Conservation (phyloP, 371 early-diverging fungal genomes). For the Mortierella sp. region DNA sequence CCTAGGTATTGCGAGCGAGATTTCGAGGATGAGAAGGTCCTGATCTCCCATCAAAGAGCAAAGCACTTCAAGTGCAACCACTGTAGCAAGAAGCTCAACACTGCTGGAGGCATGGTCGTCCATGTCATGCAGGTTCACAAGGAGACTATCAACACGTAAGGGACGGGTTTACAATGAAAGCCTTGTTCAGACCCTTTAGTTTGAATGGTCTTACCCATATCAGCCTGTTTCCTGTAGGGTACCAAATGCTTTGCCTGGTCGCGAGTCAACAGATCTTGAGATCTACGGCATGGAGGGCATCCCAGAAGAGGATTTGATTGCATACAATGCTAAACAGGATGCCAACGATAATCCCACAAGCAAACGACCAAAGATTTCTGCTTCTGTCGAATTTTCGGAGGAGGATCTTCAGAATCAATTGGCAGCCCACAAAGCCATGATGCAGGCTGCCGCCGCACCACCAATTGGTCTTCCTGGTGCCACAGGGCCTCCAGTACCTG, state of each 20-base stretch:
- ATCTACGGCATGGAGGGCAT: slow-evolving; percentile 97
- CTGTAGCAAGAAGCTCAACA: slow-evolving; percentile 89
- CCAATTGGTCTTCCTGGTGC: slow-evolving; percentile 7
- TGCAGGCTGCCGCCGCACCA: slow-evolving; percentile 32
- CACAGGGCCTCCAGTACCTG: slow-evolving; percentile 4
- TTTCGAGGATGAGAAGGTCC: slow-evolving; percentile 95
- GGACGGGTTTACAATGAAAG: slow-evolving; percentile 6
- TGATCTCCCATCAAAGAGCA: slow-evolving; percentile 91
- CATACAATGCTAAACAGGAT: slow-evolving; percentile 53
- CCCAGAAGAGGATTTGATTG: slow-evolving; percentile 82
- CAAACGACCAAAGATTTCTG: slow-evolving; percentile 37
- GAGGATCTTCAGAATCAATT: slow-evolving; percentile 49
- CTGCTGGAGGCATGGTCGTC: slow-evolving; percentile 91
- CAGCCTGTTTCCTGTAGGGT: slow-evolving; percentile 64
- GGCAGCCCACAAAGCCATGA: slow-evolving; percentile 48
- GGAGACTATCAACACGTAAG: slow-evolving; percentile 79
- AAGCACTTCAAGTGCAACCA: slow-evolving; percentile 92
- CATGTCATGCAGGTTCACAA: slow-evolving; percentile 96
- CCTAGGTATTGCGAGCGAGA: slow-evolving; percentile 98
- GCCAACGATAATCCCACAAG: slow-evolving; percentile 23
- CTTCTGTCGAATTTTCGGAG: slow-evolving; percentile 34
- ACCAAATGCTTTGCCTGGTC: slow-evolving; percentile 87
- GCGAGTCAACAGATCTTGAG: slow-evolving; percentile 87
- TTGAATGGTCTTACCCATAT: neutral
- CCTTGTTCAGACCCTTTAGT: too few species aligned